These are phyloP conservation scores for Aspergillus alliaceus DNA, from an alignment of 2,329 filamentous ascomycete species.

Conservation along the genomic window DNA sequence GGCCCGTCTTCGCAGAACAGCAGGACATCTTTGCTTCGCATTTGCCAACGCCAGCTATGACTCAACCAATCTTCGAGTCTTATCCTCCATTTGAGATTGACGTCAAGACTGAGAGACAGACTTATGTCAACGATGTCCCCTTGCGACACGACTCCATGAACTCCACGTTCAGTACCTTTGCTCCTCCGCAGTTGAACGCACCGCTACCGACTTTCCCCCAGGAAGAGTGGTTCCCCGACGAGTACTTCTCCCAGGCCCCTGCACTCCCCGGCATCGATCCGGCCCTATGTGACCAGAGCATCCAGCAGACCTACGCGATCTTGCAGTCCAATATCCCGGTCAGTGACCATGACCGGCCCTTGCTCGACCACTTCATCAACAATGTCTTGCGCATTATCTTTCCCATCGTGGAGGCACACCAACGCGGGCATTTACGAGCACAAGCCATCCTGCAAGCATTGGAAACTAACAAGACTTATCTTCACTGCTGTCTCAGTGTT, in stretches of 20 bases:
- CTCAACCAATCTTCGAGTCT: constrained; percentile 54
- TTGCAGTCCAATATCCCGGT: constrained; percentile 76
- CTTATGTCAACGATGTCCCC: constrained; percentile 88
- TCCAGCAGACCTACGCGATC: constrained; percentile 51
- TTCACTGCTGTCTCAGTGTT: constrained; percentile 93
- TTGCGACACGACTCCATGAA: constrained; percentile 82
- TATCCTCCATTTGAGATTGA: constrained; percentile 86
- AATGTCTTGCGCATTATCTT: constrained; percentile 87
- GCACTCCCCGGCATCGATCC: constrained; percentile 34
- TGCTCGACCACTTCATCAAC: constrained; percentile 88
- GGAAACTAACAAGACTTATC: constrained; percentile 86
- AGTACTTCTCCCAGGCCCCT: constrained; percentile 61
- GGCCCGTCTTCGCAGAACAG: constrained; percentile 55
- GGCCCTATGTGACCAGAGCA: constrained; percentile 16
- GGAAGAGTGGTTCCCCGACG: constrained; percentile 71
- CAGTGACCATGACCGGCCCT: constrained; percentile 80
- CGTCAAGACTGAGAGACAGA: constrained; percentile 91
- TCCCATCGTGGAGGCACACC: constrained; percentile 86
- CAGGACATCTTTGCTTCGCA: constrained; percentile 45
- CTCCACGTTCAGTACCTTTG: constrained; percentile 90
- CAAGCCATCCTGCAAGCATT: constrained; percentile 85
- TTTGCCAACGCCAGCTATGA: constrained; percentile 57
- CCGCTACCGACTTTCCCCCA: constrained; percentile 64
- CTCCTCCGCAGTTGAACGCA: constrained; percentile 70
- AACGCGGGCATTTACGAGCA: constrained; percentile 76